Base-by-base conservation (phyloP, 73 alveolate species). In the Paraurostyla sp. region DNA sequence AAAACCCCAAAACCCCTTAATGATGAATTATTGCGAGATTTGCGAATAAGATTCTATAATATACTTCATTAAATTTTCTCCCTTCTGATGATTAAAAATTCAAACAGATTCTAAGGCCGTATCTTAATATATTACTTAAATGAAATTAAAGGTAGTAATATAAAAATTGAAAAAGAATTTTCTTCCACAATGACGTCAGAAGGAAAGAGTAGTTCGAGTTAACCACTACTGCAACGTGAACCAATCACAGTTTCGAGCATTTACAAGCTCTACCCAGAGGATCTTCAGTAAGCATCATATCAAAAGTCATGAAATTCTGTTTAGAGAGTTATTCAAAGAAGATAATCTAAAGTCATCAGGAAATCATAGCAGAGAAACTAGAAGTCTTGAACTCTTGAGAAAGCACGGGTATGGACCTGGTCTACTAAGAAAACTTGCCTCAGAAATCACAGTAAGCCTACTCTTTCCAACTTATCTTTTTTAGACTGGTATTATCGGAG, bases 201-300 rank as follows among this genome's bases (percentile, higher is more conserved):
- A 69, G 58, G 36, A 41, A 43, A 69, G 84, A 33, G 38, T 13
- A 13, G 20, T 38, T 7, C 6, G 41, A 69, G 38, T 7, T 59
- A 69, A n/a, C 84, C 84, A 35, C 62, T 69, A 40, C 35, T 69
- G 84, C 32, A 69, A 69, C 58, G 35, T 18, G 62, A 43, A 18
- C 58, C 65, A 69, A 69, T 69, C 84, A 41, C 84, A 38, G 84
- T 69, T 69, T 69, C 84, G 7, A 69, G 62, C 84, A 69, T 69
- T 35, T 69, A 69, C 35, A 69, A 69, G 63, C 33, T 69, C 63
- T 41, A 38, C 58, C 84, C 84, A 38, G 58, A 69, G 38, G 65
- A 69, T 16, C 62, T 69, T n/a, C 23, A 15, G 84, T 69, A 69
- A 69, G 41, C 11, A 4, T 69, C 16, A 3, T 11, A n/a, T 4